phyloP scores from a whole-genome alignment of 176 grass and related monocot species.

The Bolboschoenus planiculmis region DNA sequence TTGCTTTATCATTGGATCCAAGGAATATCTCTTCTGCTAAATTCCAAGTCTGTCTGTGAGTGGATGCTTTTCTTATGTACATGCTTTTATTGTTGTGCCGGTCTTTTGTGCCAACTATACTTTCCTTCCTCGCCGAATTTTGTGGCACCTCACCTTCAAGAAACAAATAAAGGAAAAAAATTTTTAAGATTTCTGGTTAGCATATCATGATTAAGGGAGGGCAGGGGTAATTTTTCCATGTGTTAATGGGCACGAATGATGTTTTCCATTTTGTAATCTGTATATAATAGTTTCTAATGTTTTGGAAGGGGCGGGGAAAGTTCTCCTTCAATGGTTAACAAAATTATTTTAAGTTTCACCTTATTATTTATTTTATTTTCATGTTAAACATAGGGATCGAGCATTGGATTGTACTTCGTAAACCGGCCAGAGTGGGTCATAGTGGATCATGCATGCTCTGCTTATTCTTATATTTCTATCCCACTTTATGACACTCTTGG shows the following conservation, averaged over 20 bases:
- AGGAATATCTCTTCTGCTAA: not conserved
- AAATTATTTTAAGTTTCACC: not conserved
- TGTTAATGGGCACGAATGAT: not conserved
- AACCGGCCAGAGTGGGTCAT: slow-evolving; percentile 92
- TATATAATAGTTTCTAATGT: not conserved
- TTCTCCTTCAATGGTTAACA: not conserved
- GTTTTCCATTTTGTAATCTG: not conserved
- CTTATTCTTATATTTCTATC: slow-evolving; percentile 61
- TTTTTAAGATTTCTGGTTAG: not conserved
- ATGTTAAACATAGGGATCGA: slow-evolving; percentile 50
- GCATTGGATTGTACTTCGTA: slow-evolving; percentile 92
- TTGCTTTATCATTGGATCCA: not conserved
- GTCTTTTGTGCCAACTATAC: not conserved
- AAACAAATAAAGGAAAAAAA: not conserved
- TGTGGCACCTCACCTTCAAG: not conserved
- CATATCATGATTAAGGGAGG: not conserved
- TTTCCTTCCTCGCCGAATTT: not conserved
- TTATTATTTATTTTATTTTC: slow-evolving; percentile 15
- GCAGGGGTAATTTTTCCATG: not conserved
- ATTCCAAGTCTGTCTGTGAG: not conserved
- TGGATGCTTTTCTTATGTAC: not conserved
- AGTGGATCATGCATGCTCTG: slow-evolving; percentile 86
- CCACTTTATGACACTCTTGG: slow-evolving; percentile 73
- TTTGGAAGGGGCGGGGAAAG: not conserved
- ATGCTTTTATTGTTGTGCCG: not conserved